Base-by-base conservation (phyloP, 1,284 basidiomycete genomes). In the Ustilago cynodontis region DNA sequence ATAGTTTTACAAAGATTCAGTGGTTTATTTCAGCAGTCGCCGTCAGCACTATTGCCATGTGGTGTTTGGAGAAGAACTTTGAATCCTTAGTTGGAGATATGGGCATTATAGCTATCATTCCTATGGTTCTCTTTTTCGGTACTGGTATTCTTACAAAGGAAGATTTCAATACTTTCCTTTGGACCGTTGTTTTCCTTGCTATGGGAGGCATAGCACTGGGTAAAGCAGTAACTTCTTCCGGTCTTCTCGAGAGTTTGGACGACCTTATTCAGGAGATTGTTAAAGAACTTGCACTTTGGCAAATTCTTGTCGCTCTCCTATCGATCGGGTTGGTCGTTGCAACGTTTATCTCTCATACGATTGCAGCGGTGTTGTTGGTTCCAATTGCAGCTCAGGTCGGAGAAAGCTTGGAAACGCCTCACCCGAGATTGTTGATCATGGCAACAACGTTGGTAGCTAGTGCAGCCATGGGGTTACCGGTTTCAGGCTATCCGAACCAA, bases 181-280 rank as follows among this genome's bases (percentile, higher is more conserved):
- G 84, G 84, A 86, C 84, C 1, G 82, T 86, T 13, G 84, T 86
- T 20, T 85, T 86, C 68, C 64, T 86, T 8, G 85, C 85, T n/a
- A 99, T 99, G 96, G 96, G 97, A 20, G 96, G 97, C 37, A 96
- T 98, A 58, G 94, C 95, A 0, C 90, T 98, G 3, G 97, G 96
- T 54, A 94, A 98, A 85, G 95, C 94, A 2, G 96, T 99, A 2
- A 90, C 91, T 20, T 92, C 93, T 2, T 96, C 94, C 45, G 96
- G 97, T 0, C 88, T 99, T 43, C 89, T 98, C 33, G 90, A 77
- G 47, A 72, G 80, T 45, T 55, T 83, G 16, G 79, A 82, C 31
- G 53, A 73, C 3, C 84, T 91, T 18, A 92, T 98, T 62, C 90
- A 92, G 52, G 83, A 88, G 8, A 82, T 92, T 28, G 91, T 98